Evolutionary conservation across 2,329 filamentous ascomycete species (phyloP).

Genomic region (Colletotrichum tofieldiae): DNA sequence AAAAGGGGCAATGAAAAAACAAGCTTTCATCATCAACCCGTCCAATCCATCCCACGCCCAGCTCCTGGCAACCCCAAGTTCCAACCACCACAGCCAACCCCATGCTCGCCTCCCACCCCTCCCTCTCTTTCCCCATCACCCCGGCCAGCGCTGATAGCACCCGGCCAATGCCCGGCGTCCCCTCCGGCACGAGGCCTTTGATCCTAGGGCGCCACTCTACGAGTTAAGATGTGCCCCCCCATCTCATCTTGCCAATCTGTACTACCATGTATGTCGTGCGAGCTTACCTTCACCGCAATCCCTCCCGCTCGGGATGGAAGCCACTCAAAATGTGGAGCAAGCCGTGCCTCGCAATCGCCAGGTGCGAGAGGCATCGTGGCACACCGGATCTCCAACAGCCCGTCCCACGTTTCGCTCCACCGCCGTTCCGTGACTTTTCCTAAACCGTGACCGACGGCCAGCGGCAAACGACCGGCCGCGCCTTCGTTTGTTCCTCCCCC

Average conservation of each 20-base stretch:
- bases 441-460: constrained; percentile 31
- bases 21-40: constrained; percentile 31
- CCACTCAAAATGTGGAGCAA: not conserved
- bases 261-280: not conserved
- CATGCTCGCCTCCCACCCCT: constrained; percentile 6
- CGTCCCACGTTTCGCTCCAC: constrained; percentile 35
- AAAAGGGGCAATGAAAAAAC: constrained; percentile 25
- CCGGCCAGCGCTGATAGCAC: constrained; percentile 2
- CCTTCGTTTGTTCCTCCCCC: not conserved
- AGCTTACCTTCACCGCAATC: constrained; percentile 32
- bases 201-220: not conserved
- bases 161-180: constrained; percentile 36
- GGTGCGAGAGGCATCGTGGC: constrained; percentile 28
- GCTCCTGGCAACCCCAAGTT: not conserved
- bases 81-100: constrained; percentile 11
- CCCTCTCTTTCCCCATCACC: not conserved
- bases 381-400: constrained; percentile 29
- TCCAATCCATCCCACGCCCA: constrained; percentile 12
- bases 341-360: constrained; percentile 17
- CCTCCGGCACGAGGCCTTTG: constrained; percentile 34
- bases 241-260: not conserved
- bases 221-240: not conserved
- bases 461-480: not conserved
- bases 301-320: not conserved
- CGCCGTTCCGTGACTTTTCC: constrained; percentile 12